Evolutionary conservation across 208 protist genomes (phyloP), one percentile per base, ranked within the genome.

Genomic region (Naegleria lovaniensis): DNA sequence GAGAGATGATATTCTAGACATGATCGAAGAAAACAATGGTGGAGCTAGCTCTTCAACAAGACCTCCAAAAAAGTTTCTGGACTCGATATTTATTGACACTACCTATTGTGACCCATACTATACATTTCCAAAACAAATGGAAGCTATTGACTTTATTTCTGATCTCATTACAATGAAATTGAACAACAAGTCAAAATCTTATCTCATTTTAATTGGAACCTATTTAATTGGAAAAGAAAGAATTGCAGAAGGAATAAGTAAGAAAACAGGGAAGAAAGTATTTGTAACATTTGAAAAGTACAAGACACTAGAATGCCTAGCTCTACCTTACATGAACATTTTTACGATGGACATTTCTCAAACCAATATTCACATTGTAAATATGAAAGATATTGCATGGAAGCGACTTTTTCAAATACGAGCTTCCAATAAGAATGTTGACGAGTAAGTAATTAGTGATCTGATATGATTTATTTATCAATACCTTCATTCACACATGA

Each of bases 61-160:
- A 52, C 5, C 5, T 0, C n/a, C 25, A 22, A 40, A 51, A 4
- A 91, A 91, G 25, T 83, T 48, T 39, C 39, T 93, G 11, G 91
- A 93, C 39, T 7, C 43, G 9, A 51, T 94, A 6, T 91, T 91
- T 48, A 41, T 94, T 36, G 93, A 94, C 85, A 94, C 91, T 39
- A 94, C 93, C 48, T 94, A 93, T 85, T 94, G 93, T 89, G 43
- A 92, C 43, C 91, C 92, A 9, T 11, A 19, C 15, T 90, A 90
- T 85, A 76, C 85, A 11, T 92, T 94, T 38, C 92, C 92, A 48
- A 75, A 76, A 79, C 85, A 85, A 89, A 38, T 29, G 0, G 90
- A 90, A 75, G 90, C 90, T 0, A 85, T 85, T 36, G 33, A 91
- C 25, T 52, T 85, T 41, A 76, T 92, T 55, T 22, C 85, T 16